Base-by-base conservation (phyloP, 164 flowering plant genomes). In the Aristolochia fimbriata region DNA sequence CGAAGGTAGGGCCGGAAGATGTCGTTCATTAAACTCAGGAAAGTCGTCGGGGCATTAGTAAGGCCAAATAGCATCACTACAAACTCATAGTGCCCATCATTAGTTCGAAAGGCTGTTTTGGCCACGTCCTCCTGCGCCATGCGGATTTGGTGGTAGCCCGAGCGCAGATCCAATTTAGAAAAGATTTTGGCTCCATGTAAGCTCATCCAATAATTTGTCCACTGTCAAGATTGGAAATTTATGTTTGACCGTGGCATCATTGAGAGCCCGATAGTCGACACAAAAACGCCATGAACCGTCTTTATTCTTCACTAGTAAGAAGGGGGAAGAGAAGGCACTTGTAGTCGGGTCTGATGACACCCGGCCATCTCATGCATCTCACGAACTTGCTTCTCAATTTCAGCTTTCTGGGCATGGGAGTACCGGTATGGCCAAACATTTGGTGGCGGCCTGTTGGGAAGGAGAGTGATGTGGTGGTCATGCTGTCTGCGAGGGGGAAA, bases 91-190 rank as follows among this genome's bases (percentile, higher is more conserved):
- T 52, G 65, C 0, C 65, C 62, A 3, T 52, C 20, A 13, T 51
- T 57, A 16, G 65, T 62, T 10, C 62, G 10, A n/a, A 65, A 65
- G 10, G 69, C 59, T 0, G 63, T 65, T 21, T 70, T 70, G 9
- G 16, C 37, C 0, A 64, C 48, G 41, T 69, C 68, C 0, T 6
- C 23, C 0, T n/a, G 19, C 14, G 15, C 19, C 19, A 65, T 31
- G 14, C 54, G n/a, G n/a, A n/a, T n/a, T n/a, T n/a, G n/a, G n/a
- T n/a, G n/a, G n/a, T n/a, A n/a, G n/a, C n/a, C n/a, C 1, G 57
- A 27, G 2, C 47, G 25, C 8, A 64, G 17, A 43, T 70, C 73
- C 6, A 70, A 20, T 13, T 70, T 65, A 14, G 62, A 61, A 51
- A 70, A 65, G 27, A 41, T 30, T 4, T 2, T 7, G 2, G 66